These are phyloP conservation scores for Talaromyces verruculosus DNA, from an alignment of 2,329 filamentous ascomycete genomes.

Conservation along the genomic window DNA sequence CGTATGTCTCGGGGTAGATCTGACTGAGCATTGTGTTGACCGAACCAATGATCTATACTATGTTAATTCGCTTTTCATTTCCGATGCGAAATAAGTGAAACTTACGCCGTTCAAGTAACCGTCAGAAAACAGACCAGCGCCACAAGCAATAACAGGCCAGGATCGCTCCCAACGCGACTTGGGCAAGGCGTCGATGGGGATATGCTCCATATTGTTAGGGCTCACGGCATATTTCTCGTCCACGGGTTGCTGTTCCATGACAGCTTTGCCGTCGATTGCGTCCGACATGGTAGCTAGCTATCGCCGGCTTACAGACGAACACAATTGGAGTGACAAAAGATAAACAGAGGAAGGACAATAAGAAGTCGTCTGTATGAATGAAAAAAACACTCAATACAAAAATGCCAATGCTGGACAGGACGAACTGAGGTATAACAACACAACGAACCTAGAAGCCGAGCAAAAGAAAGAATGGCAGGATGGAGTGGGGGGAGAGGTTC, in stretches of 20 bases:
- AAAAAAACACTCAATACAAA: background rate
- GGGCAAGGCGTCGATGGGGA: slow-evolving; percentile 29
- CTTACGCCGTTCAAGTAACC: slow-evolving; percentile 85
- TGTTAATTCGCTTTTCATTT: background rate
- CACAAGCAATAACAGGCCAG: slow-evolving; percentile 81
- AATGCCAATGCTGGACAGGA: background rate
- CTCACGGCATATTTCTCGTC: slow-evolving; percentile 20
- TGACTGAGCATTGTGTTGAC: slow-evolving; percentile 72
- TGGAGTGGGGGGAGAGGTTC: background rate
- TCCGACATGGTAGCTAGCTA: slow-evolving; percentile 17
- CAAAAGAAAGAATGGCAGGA: background rate
- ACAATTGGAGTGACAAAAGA: background rate
- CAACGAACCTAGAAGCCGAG: background rate
- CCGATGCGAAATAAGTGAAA: slow-evolving; percentile 3
- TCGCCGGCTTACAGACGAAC: background rate
- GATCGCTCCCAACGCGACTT: slow-evolving; percentile 54
- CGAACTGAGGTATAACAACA: background rate
- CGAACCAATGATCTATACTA: slow-evolving; percentile 71
- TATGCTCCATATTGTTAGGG: slow-evolving; percentile 24
- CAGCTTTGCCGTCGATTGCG: slow-evolving; percentile 21
- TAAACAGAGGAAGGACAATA: background rate
- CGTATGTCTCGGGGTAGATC: slow-evolving; percentile 71
- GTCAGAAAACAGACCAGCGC: slow-evolving; percentile 85
- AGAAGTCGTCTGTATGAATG: background rate
- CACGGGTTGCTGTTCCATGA: slow-evolving; percentile 13